These are phyloP conservation scores for Macrocystidia cucumis DNA, from an alignment of 1,284 basidiomycete genomes.

Conservation along the genomic window DNA sequence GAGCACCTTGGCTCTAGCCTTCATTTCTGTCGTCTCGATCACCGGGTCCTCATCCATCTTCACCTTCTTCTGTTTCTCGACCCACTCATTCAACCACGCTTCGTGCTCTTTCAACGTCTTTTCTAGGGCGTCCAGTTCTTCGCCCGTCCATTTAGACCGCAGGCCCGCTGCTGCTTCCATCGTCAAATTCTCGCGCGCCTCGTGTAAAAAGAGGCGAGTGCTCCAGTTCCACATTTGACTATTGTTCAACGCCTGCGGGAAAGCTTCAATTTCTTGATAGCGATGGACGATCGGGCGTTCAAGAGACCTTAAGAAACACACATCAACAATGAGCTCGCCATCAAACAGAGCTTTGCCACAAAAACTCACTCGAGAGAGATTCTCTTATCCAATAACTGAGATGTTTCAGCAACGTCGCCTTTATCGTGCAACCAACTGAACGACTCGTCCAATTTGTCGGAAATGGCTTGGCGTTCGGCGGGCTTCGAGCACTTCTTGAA, in stretches of 20 bases:
- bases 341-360: conserved; percentile 1
- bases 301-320: conserved; percentile 42
- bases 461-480: conserved; percentile 62
- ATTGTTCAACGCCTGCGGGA: conserved; percentile 66
- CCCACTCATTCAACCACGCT: conserved; percentile 70
- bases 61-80: conserved; percentile 73
- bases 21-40: conserved; percentile 77
- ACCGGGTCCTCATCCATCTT: conserved; percentile 75
- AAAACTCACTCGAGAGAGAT: conserved; percentile 71
- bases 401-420: conserved; percentile 79
- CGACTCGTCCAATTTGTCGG: conserved; percentile 60
- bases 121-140: conserved; percentile 76
- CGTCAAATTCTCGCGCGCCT: conserved; percentile 70
- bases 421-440: conserved; percentile 82
- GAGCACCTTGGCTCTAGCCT: conserved; percentile 70
- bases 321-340: conserved; percentile 2
- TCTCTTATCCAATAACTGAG: conserved; percentile 67
- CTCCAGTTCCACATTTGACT: conserved; percentile 79
- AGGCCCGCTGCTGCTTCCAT: conserved; percentile 45
- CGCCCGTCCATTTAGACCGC: conserved; percentile 71
- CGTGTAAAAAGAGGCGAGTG: conserved; percentile 73
- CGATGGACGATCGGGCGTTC: conserved; percentile 82
- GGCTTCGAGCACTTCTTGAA: conserved; percentile 77
- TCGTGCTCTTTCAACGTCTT: conserved; percentile 71
- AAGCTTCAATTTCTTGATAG: conserved; percentile 80